Evolutionary conservation across 805 yeast genomes (phyloP).

Genomic region (Pichia scutulata): DNA sequence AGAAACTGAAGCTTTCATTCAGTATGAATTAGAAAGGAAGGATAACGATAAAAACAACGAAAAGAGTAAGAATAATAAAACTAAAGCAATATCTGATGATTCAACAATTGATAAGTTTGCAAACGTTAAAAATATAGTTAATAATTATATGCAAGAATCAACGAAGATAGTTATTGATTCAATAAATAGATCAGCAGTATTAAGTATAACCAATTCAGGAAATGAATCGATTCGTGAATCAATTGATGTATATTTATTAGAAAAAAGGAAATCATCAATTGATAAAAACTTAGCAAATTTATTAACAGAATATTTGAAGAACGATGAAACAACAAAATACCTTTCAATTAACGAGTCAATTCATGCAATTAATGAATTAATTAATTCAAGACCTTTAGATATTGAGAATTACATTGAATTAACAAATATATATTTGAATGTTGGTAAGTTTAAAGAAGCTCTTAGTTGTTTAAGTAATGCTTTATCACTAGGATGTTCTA

Average conservation of each 20-base stretch:
- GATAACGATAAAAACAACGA: not conserved
- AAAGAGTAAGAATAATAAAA: not conserved
- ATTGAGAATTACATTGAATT: constrained; percentile 72
- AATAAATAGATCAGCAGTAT: constrained; percentile 5
- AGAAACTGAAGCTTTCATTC: constrained; percentile 1
- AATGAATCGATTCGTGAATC: constrained; percentile 2
- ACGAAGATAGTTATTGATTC: constrained; percentile 8
- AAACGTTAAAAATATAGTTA: not conserved
- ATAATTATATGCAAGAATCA: constrained; percentile 8
- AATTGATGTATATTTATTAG: constrained; percentile 1
- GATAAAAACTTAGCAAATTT: constrained; percentile 1
- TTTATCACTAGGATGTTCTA: constrained; percentile 23
- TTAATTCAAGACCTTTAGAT: constrained; percentile 68
- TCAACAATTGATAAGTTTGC: constrained; percentile 2
- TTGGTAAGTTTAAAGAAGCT: constrained; percentile 62
- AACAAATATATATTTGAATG: constrained; percentile 49
- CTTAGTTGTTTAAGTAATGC: constrained; percentile 65
- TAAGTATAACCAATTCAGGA: constrained; percentile 6
- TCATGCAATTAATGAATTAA: constrained; percentile 27
- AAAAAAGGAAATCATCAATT: constrained; percentile 1
- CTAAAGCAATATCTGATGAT: not conserved
- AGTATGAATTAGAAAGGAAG: not conserved
- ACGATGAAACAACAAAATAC: constrained; percentile 1
- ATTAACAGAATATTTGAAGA: not conserved
- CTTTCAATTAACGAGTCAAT: constrained; percentile 6